Percentiles rank a stretch among this genome's conserved stretches.
Evolutionary conservation across 495 filamentous ascomycete species (phyloP).

Genomic region (Jackrogersella minutella): DNA sequence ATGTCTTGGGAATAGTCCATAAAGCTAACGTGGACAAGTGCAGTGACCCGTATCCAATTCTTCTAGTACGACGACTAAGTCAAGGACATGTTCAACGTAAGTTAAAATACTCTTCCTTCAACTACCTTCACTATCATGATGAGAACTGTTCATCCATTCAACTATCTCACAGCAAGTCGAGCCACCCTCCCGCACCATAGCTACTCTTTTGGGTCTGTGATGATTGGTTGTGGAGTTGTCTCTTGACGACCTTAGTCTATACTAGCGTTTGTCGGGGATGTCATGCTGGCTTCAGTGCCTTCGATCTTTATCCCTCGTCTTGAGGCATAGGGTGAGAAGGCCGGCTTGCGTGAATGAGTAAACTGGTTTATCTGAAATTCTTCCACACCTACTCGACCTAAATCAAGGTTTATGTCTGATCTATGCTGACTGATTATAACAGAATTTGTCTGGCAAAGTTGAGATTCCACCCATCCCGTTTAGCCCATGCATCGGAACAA

Average conservation of each 20-base stretch:
- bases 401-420: background rate
- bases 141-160: conserved; percentile 99
- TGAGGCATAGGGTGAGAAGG: conserved; percentile 48
- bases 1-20: conserved; percentile 3
- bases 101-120: conserved; percentile 14
- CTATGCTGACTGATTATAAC: conserved; percentile 9
- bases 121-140: conserved; percentile 68
- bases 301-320: conserved; percentile 50
- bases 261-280: conserved; percentile 40
- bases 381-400: background rate
- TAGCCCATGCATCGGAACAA: background rate
- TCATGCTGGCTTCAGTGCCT: conserved; percentile 59
- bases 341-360: conserved; percentile 61
- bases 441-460: background rate
- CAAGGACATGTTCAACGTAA: conserved; percentile 15
- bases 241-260: conserved; percentile 19
- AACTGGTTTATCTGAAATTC: conserved; percentile 57
- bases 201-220: conserved; percentile 59
- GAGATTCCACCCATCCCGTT: background rate
- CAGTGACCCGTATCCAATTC: background rate
- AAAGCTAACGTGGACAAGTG: conserved; percentile 24
- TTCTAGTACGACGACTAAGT: background rate
- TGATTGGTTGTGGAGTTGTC: conserved; percentile 91
- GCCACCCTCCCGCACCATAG: conserved; percentile 84
- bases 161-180: conserved; percentile 78